Base-by-base conservation (phyloP, 176 grass and related monocot species). In the Carex pumila region DNA sequence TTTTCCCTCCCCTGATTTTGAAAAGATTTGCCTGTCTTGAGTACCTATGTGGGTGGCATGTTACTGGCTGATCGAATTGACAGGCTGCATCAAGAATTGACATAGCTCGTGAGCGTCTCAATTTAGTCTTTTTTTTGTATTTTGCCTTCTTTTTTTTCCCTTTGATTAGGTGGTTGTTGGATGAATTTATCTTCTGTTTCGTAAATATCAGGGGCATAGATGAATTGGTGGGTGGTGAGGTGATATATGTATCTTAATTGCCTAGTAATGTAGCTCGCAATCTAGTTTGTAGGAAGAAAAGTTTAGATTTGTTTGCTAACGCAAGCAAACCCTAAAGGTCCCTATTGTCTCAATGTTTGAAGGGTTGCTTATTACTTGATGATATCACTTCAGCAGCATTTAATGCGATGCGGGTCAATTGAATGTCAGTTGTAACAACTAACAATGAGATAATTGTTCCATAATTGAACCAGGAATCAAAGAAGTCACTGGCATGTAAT, bases 121-220 rank as follows among this genome's bases (percentile, higher is more conserved):
- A 67, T 68, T 83, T 83, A 65, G 81, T 83, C 41, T 14, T 36
- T 83, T 83, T 65, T 6, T 68, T 69, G 41, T 76, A 34, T 78
- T 57, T 57, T 56, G 13, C 25, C 10, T 47, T 19, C n/a, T 21
- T 55, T 30, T 49, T 9, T 50, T 55, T 0, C 8, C 25, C 25
- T 57, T 57, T 56, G 52, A 62, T 65, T 83, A 52, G 81, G 81
- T 68, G 81, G 81, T 69, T 36, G 49, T 83, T 83, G 60, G 61
- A 67, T 50, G 43, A 22, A 53, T 83, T 69, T 65, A 52, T 66
- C 81, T 54, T 83, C 41, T 69, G 7, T 68, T 66, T 83, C 61
- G 81, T 83, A 83, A 83, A 83, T 83, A 83, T 81, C 13, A 81
- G 55, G 81, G 81, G 62, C 61, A 83, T 54, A 83, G 81, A 83